Conservation (phyloP, 2,329 filamentous ascomycete genomes). For the Pestalotiopsis sp. region DNA sequence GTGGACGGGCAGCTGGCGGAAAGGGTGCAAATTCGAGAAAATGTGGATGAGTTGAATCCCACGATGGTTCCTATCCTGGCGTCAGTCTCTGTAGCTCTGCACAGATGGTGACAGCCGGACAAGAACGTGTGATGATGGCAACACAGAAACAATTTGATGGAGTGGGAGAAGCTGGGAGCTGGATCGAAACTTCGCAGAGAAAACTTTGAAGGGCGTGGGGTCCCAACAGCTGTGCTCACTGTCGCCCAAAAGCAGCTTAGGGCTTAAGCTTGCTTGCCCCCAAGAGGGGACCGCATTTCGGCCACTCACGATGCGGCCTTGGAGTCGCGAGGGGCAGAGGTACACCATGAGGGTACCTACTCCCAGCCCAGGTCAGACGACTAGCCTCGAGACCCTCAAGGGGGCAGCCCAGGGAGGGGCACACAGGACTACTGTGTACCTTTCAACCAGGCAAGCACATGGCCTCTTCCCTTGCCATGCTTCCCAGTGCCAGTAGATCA, state of each 20-base stretch:
- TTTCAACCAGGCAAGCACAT: background rate
- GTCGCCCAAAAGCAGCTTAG: too few species aligned
- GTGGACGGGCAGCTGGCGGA: background rate
- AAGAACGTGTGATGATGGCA: background rate
- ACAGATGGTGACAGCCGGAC: background rate
- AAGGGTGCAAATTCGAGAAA: background rate
- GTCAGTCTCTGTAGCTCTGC: background rate
- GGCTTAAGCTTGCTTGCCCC: too few species aligned
- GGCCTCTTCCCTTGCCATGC: background rate
- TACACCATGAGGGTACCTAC: too few species aligned
- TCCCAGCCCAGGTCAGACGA: too few species aligned
- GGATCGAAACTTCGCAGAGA: too few species aligned
- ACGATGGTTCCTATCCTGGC: background rate
- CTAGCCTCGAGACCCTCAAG: too few species aligned
- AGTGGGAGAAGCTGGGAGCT: background rate
- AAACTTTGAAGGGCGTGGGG: too few species aligned
- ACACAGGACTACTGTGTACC: background rate
- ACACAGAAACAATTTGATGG: background rate
- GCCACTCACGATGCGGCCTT: too few species aligned
- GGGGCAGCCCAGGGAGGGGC: too few species aligned
- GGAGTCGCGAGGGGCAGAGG: too few species aligned
- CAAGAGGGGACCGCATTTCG: too few species aligned
- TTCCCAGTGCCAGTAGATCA: background rate
- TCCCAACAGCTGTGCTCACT: too few species aligned
- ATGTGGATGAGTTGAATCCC: background rate